Evolutionary conservation across 129 eudicot genomes (phyloP).

Genomic region (Calendula officinalis): DNA sequence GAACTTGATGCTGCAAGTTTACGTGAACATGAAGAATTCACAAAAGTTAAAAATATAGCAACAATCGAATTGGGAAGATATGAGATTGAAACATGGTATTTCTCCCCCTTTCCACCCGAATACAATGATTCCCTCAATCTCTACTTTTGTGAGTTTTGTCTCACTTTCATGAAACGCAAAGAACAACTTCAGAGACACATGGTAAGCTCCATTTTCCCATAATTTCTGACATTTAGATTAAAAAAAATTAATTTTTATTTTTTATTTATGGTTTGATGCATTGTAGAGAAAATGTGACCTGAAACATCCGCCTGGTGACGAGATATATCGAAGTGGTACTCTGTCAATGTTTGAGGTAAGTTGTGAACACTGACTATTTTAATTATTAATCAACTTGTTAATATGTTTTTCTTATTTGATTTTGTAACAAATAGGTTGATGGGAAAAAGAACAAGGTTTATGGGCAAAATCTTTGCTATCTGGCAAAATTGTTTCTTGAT

Average conservation of each 20-base stretch:
- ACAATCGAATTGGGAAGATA: slow-evolving; percentile 92
- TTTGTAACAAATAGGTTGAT: slow-evolving; percentile 78
- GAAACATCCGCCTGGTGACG: slow-evolving; percentile 99
- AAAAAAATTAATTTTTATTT: background rate
- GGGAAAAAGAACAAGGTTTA: slow-evolving; percentile 96
- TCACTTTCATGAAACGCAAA: slow-evolving; percentile 93
- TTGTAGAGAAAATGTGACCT: slow-evolving; percentile 87
- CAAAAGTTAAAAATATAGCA: slow-evolving; percentile 93
- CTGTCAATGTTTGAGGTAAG: slow-evolving; percentile 97
- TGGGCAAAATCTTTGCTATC: slow-evolving; percentile 90
- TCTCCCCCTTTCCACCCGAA: slow-evolving; percentile 98
- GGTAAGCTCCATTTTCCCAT: slow-evolving; percentile 39
- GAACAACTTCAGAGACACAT: slow-evolving; percentile 98
- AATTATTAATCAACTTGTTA: no score
- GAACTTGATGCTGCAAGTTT: slow-evolving; percentile 99
- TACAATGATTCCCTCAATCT: slow-evolving; percentile 87
- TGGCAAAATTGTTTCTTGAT: slow-evolving; percentile 95
- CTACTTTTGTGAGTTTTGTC: slow-evolving; percentile 96
- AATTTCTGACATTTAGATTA: slow-evolving; percentile 7
- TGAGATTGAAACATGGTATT: slow-evolving; percentile 99
- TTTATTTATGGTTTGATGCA: background rate
- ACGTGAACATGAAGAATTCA: slow-evolving; percentile 98
- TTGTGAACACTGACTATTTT: slow-evolving; percentile 4
- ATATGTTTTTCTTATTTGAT: background rate
- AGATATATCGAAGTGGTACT: slow-evolving; percentile 89